Evolutionary conservation across 2,329 filamentous ascomycete species (phyloP).

Genomic region (Calonectria honghensis): DNA sequence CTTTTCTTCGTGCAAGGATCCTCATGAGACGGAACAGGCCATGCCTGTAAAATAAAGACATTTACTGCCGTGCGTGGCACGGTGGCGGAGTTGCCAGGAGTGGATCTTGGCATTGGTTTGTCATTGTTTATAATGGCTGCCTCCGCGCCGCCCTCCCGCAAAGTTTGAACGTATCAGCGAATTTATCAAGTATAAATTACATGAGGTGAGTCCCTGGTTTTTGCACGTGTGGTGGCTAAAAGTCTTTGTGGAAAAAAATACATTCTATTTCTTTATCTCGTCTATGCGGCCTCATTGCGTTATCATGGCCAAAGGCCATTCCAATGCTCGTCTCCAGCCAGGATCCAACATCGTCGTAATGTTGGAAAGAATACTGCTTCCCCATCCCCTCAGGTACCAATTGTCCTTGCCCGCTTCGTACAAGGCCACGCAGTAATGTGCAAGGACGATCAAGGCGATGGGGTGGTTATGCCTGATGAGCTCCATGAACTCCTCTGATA

Average conservation of each 20-base stretch:
- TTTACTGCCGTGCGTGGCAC: too few species aligned
- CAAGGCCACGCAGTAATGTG: slow-evolving; percentile 46
- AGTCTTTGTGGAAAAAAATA: background rate
- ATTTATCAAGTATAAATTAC: background rate
- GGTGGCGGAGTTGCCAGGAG: background rate
- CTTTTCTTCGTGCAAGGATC: background rate
- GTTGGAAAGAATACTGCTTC: slow-evolving; percentile 32
- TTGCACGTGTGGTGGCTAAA: background rate
- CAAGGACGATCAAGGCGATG: slow-evolving; percentile 40
- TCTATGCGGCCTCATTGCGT: slow-evolving; percentile 5
- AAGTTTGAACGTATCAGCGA: background rate
- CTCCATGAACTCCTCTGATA: slow-evolving; percentile 43
- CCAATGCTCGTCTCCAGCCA: slow-evolving; percentile 25
- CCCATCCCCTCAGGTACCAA: slow-evolving; percentile 48
- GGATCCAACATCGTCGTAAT: slow-evolving; percentile 34
- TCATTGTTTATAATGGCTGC: background rate
- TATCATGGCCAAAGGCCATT: slow-evolving; percentile 44
- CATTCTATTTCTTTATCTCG: background rate
- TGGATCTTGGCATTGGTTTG: background rate
- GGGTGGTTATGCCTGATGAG: slow-evolving; percentile 44
- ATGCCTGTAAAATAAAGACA: background rate
- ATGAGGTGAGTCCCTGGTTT: background rate
- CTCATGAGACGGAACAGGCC: background rate
- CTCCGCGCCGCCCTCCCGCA: background rate
- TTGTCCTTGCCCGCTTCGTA: slow-evolving; percentile 32